phyloP scores from a whole-genome alignment of 2,329 filamentous ascomycete genomes.

The Claviceps sp. region DNA sequence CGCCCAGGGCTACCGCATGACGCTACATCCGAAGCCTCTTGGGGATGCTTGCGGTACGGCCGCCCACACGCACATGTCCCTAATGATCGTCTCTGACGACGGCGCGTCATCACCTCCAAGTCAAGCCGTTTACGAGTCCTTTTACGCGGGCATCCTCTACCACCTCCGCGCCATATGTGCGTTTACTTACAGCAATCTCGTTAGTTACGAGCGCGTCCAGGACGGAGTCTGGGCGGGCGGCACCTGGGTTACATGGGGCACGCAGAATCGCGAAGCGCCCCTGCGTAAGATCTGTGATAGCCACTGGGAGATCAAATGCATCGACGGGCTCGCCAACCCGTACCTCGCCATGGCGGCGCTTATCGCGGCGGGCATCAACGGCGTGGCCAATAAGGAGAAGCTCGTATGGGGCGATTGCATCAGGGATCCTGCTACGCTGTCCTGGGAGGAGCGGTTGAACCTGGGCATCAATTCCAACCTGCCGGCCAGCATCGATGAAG shows the following conservation, averaged over 20 bases:
- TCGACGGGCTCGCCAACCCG: conserved; percentile 71
- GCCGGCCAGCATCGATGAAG: conserved; percentile 40
- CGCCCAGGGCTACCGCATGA: conserved; percentile 49
- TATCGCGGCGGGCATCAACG: conserved; percentile 17
- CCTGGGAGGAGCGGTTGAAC: conserved; percentile 30
- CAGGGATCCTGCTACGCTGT: conserved; percentile 39
- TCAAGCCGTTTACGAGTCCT: conserved; percentile 40
- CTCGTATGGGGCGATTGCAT: conserved; percentile 40
- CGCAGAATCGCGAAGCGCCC: conserved; percentile 65
- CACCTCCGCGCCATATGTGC: conserved; percentile 55
- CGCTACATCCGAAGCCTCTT: conserved; percentile 61
- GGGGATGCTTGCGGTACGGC: conserved; percentile 45
- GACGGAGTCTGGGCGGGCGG: conserved; percentile 70
- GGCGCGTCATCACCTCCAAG: conserved; percentile 6
- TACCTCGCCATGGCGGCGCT: conserved; percentile 43
- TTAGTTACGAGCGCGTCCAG: conserved; percentile 54
- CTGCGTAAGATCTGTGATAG: conserved; percentile 51
- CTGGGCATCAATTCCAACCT: conserved; percentile 41
- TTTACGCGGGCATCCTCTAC: conserved; percentile 58
- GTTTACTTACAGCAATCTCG: conserved; percentile 51
- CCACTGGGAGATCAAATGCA: conserved; percentile 65
- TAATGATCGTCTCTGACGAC: conserved; percentile 23
- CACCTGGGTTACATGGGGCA: conserved; percentile 67
- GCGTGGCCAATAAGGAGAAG: conserved; percentile 16
- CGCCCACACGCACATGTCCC: conserved; percentile 56